Evolutionary conservation across 441 rosid genomes (phyloP).

Genomic region (Adansonia rubrostipa): DNA sequence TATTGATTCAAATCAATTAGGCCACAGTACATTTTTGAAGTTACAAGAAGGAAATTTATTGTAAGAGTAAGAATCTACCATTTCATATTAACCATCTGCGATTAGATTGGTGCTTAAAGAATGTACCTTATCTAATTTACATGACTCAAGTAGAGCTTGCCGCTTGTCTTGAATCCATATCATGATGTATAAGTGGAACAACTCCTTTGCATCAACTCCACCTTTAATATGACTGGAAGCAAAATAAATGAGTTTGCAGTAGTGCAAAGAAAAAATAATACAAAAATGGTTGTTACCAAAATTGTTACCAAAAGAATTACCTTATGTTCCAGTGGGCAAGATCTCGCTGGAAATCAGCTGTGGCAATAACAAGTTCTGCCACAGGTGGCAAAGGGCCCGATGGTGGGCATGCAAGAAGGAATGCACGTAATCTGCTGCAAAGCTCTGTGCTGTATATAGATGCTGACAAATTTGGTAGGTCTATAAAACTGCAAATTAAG

Average conservation of each 20-base stretch:
- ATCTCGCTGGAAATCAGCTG: conserved; percentile 95
- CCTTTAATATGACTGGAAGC: conserved; percentile 80
- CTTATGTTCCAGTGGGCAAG: conserved; percentile 84
- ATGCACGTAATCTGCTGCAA: conserved; percentile 81
- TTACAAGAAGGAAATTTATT: not conserved
- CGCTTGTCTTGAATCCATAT: conserved; percentile 98
- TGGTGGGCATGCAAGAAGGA: conserved; percentile 94
- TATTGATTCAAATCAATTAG: not conserved
- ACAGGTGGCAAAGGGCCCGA: conserved; percentile 92
- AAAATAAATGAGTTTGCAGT: conserved; percentile 31
- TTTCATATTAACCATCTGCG: not conserved
- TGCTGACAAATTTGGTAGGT: conserved; percentile 87
- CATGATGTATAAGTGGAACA: conserved; percentile 91
- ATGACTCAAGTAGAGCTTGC: conserved; percentile 80
- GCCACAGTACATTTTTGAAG: not conserved
- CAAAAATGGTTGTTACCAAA: conserved; percentile 20
- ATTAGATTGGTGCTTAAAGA: conserved; percentile 9
- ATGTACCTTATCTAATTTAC: conserved; percentile 91
- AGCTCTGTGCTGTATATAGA: conserved; percentile 95
- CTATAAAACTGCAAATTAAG: conserved; percentile 70
- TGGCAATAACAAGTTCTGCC: conserved; percentile 89
- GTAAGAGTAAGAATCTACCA: not conserved
- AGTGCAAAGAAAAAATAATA: conserved; percentile 25
- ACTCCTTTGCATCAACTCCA: conserved; percentile 93
- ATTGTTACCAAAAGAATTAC: conserved; percentile 42